Base-by-base conservation (phyloP, 2,329 filamentous ascomycete species). In the Helicocarpus griseus region DNA sequence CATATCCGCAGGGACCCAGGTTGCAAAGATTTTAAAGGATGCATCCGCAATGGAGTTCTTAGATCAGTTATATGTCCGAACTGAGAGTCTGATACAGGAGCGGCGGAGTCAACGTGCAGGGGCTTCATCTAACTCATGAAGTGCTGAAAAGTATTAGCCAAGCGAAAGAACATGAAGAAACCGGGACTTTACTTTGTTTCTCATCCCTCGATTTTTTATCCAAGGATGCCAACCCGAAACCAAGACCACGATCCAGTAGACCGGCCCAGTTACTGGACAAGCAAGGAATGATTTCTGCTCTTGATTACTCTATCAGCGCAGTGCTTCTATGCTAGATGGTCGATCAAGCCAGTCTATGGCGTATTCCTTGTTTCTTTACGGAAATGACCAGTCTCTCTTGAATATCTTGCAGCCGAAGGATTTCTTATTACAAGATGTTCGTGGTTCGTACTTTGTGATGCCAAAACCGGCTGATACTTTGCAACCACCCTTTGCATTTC, bases 1-100 rank as follows among this genome's bases (percentile, higher is more conserved):
- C 57, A 88, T 94, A 63, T 90, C 86, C 56, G 88, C 88, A 38
- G 88, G 88, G 36, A 86, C 89, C 49, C 88, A 94, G 69, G 88
- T 94, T 54, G 86, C 87, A 54, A 91, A 89, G 69, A 89, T 94
- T 56, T 73, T 94, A 55, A 89, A 88, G 72, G 88, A 94, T 71
- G 84, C 86, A 41, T 78, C 79, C 57, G 87, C 88, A 53, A 91
- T 93, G 87, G 81, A 87, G 59, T 87, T 85, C 65, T 76, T 93
- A 63, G 86, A 91, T 72, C 77, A 77, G 66, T 76, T 94, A 69
- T 94, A 94, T 77, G 79, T 87, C 74, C 80, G 83, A 61, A 93
- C 87, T 48, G 88, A 93, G 72, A 79, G 80, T 66, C 77, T 85
- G 69, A 90, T 93, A 61, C 81, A 87, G 63, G 82, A 88, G 57